phyloP scores from a whole-genome alignment of 306 rosid species.

The Castanea mollissima region DNA sequence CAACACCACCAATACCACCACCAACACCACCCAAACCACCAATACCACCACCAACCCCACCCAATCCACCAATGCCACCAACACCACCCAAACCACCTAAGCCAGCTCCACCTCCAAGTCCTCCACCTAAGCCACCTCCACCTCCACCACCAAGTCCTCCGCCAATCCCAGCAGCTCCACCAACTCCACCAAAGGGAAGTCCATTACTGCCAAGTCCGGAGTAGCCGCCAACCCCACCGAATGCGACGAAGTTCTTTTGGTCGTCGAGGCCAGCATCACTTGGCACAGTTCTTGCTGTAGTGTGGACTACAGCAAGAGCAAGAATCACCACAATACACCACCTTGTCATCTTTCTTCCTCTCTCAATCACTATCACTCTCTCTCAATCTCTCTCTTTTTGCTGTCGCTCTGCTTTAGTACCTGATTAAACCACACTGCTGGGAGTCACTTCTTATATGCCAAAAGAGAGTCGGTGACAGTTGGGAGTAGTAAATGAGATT shows the following conservation, averaged over 20 bases:
- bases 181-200: slow-evolving; percentile 57
- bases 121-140: slow-evolving; percentile 23
- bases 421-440: neutral
- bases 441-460: slow-evolving; percentile 30
- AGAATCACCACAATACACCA: slow-evolving; percentile 45
- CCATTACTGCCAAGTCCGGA: slow-evolving; percentile 61
- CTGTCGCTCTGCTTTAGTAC: neutral
- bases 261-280: slow-evolving; percentile 46
- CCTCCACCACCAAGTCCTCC: slow-evolving; percentile 21
- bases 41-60: slow-evolving; percentile 6
- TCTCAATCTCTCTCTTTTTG: neutral
- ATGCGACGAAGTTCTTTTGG: slow-evolving; percentile 60
- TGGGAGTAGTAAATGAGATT: slow-evolving; percentile 52
- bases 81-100: slow-evolving; percentile 1
- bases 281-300: slow-evolving; percentile 49
- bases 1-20: slow-evolving; percentile 7
- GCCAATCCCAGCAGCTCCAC: slow-evolving; percentile 41
- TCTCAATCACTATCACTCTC: neutral
- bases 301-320: slow-evolving; percentile 44
- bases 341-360: slow-evolving; percentile 38
- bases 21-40: neutral
- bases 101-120: slow-evolving; percentile 28
- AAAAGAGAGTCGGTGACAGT: slow-evolving; percentile 24
- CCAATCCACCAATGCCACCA: slow-evolving; percentile 22
- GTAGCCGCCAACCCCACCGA: slow-evolving; percentile 59